These are phyloP conservation scores for Climacium dendroides DNA, from an alignment of 225 moss, liverwort and hornwort genomes.

Conservation along the genomic window DNA sequence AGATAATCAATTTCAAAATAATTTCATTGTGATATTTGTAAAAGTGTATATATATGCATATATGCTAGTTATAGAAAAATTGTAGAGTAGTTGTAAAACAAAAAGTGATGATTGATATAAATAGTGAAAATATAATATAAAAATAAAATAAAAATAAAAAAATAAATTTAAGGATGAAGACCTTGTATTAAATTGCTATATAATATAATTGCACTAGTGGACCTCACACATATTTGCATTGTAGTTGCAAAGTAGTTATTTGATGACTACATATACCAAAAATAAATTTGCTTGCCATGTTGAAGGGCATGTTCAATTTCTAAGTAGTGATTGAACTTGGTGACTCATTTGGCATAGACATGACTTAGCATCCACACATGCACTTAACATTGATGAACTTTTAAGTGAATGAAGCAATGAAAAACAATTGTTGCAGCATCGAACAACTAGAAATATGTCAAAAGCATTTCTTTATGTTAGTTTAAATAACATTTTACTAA, in stretches of 20 bases:
- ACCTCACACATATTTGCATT: background rate
- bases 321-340: background rate
- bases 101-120: background rate
- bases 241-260: background rate
- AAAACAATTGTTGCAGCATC: background rate
- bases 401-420: fast-evolving
- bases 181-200: background rate
- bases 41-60: background rate
- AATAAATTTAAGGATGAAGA: no score
- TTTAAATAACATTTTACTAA: background rate
- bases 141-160: background rate
- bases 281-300: background rate
- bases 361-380: fast-evolving
- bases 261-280: fast-evolving
- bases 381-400: background rate
- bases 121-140: background rate
- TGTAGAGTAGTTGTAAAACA: background rate
- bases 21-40: background rate
- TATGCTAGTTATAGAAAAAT: background rate
- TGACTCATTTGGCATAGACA: background rate
- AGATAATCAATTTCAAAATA: background rate
- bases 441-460: no score
- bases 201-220: background rate
- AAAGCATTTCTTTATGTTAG: no score
- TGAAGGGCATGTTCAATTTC: background rate